Conservation (phyloP, 208 protist genomes). For the Cochliopodium minus region DNA sequence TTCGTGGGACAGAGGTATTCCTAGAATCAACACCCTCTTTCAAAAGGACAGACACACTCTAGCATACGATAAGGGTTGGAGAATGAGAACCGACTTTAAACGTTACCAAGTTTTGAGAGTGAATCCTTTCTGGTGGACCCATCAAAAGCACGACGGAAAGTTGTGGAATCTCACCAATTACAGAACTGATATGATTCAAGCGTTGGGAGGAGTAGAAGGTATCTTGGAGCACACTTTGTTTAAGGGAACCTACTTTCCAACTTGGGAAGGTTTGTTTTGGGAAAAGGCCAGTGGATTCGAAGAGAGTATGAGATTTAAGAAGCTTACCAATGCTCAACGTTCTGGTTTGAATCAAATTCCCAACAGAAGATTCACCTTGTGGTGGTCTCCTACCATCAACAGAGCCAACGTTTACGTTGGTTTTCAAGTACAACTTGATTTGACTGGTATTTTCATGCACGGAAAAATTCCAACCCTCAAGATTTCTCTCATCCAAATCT, state of each 20-base stretch:
- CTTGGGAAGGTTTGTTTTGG: slow-evolving; percentile 99
- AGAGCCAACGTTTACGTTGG: slow-evolving; percentile 99
- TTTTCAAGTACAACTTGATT: slow-evolving; percentile 99
- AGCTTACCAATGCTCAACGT: slow-evolving; percentile 99
- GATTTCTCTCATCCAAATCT: slow-evolving; percentile 99
- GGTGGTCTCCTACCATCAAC: slow-evolving; percentile 99
- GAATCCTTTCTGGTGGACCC: slow-evolving; percentile 99
- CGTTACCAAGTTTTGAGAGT: slow-evolving; percentile 88
- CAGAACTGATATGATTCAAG: slow-evolving; percentile 99
- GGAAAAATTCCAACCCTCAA: slow-evolving; percentile 99
- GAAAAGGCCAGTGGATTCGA: slow-evolving; percentile 95
- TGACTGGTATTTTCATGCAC: slow-evolving; percentile 99
- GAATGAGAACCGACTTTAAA: slow-evolving; percentile 94
- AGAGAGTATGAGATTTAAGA: slow-evolving; percentile 98
- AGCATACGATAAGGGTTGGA: slow-evolving; percentile 99
- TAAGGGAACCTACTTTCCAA: slow-evolving; percentile 98
- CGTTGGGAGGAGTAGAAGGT: slow-evolving; percentile 98
- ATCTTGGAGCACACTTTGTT: slow-evolving; percentile 99
- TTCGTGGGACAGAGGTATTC: slow-evolving; percentile 97
- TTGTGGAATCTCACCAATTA: slow-evolving; percentile 99
- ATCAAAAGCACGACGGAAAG: slow-evolving; percentile 97
- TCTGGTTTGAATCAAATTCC: slow-evolving; percentile 99
- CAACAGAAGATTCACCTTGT: slow-evolving; percentile 99
- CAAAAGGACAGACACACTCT: slow-evolving; percentile 95
- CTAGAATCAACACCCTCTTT: slow-evolving; percentile 99